Percentiles rank a stretch among this genome's conserved stretches.
phyloP scores from a whole-genome alignment of 805 yeast genomes.

The Komagataella mondaviorum region DNA sequence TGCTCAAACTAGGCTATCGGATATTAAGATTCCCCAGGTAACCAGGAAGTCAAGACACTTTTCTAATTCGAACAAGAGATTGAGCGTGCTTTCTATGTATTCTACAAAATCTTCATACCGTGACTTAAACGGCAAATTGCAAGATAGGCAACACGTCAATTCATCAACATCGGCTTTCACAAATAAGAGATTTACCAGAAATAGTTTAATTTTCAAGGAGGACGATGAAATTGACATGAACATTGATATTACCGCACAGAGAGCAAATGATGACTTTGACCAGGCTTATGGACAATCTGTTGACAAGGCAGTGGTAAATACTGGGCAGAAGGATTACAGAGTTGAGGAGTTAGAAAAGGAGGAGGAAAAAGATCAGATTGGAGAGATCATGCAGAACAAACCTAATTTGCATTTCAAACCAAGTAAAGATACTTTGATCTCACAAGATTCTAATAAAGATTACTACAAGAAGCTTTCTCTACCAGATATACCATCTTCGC shows the following conservation, averaged over 20 bases:
- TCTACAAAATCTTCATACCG: constrained; percentile 55
- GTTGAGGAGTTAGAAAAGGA: neutral
- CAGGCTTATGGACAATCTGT: neutral
- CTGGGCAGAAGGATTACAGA: neutral
- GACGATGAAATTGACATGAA: neutral
- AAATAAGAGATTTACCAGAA: constrained; percentile 5
- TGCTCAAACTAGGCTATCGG: constrained; percentile 41
- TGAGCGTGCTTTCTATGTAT: constrained; percentile 59
- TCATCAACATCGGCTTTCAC: constrained; percentile 1
- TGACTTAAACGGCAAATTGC: constrained; percentile 35
- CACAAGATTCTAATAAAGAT: constrained; percentile 19
- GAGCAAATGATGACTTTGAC: neutral
- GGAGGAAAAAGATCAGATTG: neutral
- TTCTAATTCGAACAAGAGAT: constrained; percentile 48
- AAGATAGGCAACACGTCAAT: constrained; percentile 8
- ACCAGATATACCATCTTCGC: constrained; percentile 31
- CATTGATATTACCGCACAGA: neutral
- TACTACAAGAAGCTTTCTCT: constrained; percentile 33
- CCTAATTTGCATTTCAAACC: constrained; percentile 9
- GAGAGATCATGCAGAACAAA: neutral
- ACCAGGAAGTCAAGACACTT: constrained; percentile 55
- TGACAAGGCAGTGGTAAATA: neutral
- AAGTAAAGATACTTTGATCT: constrained; percentile 28
- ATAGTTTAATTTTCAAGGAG: neutral
- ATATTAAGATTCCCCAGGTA: constrained; percentile 56